These are phyloP conservation scores for Neurospora sublineolata DNA, from an alignment of 495 filamentous ascomycete species.

Conservation along the genomic window DNA sequence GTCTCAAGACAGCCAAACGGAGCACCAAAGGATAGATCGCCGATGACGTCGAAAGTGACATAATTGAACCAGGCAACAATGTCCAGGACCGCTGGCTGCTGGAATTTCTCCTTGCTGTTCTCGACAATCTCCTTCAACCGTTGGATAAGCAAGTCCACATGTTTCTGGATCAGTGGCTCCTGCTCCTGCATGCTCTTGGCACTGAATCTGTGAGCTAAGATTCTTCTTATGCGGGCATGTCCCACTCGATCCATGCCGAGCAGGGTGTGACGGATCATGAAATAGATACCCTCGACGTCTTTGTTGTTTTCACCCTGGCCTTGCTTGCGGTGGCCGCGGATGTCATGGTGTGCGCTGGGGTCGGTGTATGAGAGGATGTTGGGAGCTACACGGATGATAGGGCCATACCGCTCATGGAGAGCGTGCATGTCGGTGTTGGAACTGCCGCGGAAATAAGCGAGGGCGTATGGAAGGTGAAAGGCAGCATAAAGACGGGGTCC, in stretches of 20 bases:
- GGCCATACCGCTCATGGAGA: conserved; percentile 41
- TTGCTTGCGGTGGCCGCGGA: conserved; percentile 37
- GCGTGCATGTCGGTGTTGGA: conserved; percentile 5
- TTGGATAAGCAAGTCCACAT: conserved; percentile 33
- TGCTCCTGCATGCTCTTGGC: conserved; percentile 33
- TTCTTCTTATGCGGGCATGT: conserved; percentile 32
- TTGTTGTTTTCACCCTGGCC: conserved; percentile 23
- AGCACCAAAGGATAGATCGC: conserved; percentile 46
- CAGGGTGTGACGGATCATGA: conserved; percentile 8
- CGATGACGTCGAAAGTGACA: conserved; percentile 49
- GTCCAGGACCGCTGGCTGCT: conserved; percentile 1
- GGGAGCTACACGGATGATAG: conserved; percentile 45
- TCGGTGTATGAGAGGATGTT: conserved; percentile 45
- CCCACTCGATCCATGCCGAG: conserved; percentile 20
- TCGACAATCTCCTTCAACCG: conserved; percentile 9
- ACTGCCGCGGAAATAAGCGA: conserved; percentile 9
- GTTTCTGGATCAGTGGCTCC: conserved; percentile 25
- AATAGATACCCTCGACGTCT: conserved; percentile 21
- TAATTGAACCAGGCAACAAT: conserved; percentile 43
- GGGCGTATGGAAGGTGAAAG: conserved; percentile 25
- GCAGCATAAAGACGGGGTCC: conserved; percentile 36
- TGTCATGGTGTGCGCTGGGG: conserved; percentile 43
- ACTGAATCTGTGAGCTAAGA: conserved; percentile 40
- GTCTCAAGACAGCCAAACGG: conserved; percentile 40
- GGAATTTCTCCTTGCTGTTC: too few relatives aligned